phyloP scores from a whole-genome alignment of 352 stramenopile species.

The Phytopythium chamaehyphon region DNA sequence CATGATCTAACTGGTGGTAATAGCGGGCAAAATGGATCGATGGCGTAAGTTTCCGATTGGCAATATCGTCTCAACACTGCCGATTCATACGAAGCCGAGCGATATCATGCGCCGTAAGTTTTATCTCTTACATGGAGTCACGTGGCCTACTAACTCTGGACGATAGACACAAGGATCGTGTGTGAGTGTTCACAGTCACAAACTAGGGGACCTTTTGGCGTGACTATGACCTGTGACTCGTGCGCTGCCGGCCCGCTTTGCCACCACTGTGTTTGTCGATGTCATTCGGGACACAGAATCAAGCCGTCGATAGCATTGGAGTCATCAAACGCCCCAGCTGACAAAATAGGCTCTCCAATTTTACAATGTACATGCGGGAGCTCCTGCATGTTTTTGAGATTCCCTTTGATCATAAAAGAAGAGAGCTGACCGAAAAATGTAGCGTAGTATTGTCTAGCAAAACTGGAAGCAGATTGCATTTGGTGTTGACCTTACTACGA shows the following conservation, averaged over 20 bases:
- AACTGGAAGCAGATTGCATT: too few species aligned
- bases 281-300: constrained; percentile 36
- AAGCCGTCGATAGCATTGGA: constrained; percentile 3
- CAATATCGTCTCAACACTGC: constrained; percentile 16
- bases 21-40: constrained; percentile 44
- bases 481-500: too few species aligned
- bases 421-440: too few species aligned
- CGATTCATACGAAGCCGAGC: not conserved
- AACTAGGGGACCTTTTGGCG: constrained; percentile 20
- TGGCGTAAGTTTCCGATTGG: constrained; percentile 62
- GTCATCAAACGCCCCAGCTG: not conserved
- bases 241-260: constrained; percentile 44
- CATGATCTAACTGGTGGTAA: not conserved
- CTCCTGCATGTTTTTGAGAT: too few species aligned
- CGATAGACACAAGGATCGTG: constrained; percentile 14
- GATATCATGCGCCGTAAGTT: constrained; percentile 1
- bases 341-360: not conserved
- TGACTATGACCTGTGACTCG: constrained; percentile 44
- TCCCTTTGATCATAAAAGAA: too few species aligned
- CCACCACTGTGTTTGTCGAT: constrained; percentile 43
- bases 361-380: too few species aligned
- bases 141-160: too few species aligned
- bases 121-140: too few species aligned
- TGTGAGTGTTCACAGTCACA: constrained; percentile 39
- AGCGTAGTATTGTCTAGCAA: too few species aligned